These are phyloP conservation scores for Endoconidiophora laricicola DNA, from an alignment of 2,329 filamentous ascomycete species.

Conservation along the genomic window DNA sequence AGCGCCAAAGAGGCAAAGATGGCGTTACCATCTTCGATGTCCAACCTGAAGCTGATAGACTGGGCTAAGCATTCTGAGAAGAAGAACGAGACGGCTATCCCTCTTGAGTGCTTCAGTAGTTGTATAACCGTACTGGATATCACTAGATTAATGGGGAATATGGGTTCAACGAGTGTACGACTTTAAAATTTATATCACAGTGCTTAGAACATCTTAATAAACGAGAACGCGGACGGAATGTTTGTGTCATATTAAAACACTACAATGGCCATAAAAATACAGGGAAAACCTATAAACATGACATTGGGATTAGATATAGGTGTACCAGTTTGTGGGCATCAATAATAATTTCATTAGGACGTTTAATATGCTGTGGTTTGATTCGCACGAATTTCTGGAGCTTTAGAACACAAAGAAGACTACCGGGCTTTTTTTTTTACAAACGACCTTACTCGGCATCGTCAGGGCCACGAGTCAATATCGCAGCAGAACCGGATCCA, in stretches of 20 bases:
- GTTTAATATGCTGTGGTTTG: constrained; percentile 8
- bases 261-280: no score
- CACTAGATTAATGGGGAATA: neutral
- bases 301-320: neutral
- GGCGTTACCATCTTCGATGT: constrained; percentile 58
- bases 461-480: constrained; percentile 47
- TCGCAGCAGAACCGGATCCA: constrained; percentile 54
- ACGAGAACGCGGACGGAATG: no score
- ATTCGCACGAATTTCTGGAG: constrained; percentile 15
- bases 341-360: constrained; percentile 9
- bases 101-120: neutral
- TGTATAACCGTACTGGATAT: neutral
- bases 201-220: neutral
- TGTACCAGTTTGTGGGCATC: neutral
- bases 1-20: constrained; percentile 48
- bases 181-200: constrained; percentile 2
- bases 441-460: constrained; percentile 15
- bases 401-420: constrained; percentile 16
- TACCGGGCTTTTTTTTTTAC: neutral
- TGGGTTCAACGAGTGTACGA: constrained; percentile 11
- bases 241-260: no score
- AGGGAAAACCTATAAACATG: no score
- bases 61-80: constrained; percentile 39
- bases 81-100: neutral
- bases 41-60: constrained; percentile 53